Conservation (phyloP, 2,329 filamentous ascomycete species). For the Drechslerella stenobrocha region DNA sequence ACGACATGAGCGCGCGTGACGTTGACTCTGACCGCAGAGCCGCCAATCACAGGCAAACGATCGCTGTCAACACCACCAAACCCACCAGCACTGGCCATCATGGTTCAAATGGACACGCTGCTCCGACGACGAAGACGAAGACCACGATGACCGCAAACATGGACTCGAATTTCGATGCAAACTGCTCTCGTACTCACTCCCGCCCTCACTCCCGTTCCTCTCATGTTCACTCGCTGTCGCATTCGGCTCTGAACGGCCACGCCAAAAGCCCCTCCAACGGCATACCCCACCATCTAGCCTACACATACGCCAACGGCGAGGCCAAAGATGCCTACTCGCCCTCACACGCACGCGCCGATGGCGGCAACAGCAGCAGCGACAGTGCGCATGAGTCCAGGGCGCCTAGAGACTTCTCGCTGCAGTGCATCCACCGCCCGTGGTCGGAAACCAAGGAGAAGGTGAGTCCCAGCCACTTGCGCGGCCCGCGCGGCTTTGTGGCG, state of each 20-base stretch:
- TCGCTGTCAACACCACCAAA: not conserved
- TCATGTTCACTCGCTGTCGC: no score
- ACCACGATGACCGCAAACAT: not conserved
- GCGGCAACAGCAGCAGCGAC: not conserved
- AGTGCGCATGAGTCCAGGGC: conserved; percentile 13
- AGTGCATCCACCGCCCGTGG: conserved; percentile 37
- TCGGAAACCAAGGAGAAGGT: conserved; percentile 55
- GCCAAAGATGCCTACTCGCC: not conserved
- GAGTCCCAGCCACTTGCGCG: conserved; percentile 55
- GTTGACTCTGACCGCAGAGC: no score
- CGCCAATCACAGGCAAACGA: conserved; percentile 1
- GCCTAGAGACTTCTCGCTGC: conserved; percentile 38
- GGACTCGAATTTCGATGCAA: not conserved
- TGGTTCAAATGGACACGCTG: not conserved
- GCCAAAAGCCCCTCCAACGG: conserved; percentile 37
- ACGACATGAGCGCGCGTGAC: conserved; percentile 1
- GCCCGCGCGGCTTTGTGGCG: not conserved
- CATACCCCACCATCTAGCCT: conserved; percentile 39
- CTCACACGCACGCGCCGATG: not conserved
- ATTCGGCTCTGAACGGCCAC: conserved; percentile 16
- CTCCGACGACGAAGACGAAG: not conserved
- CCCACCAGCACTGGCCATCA: not conserved
- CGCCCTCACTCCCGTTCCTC: conserved; percentile 4
- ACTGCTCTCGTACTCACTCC: not conserved
- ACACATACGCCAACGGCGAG: conserved; percentile 24